Conservation (phyloP, 192 early-diverging fungal species). For the Backusella sp. region DNA sequence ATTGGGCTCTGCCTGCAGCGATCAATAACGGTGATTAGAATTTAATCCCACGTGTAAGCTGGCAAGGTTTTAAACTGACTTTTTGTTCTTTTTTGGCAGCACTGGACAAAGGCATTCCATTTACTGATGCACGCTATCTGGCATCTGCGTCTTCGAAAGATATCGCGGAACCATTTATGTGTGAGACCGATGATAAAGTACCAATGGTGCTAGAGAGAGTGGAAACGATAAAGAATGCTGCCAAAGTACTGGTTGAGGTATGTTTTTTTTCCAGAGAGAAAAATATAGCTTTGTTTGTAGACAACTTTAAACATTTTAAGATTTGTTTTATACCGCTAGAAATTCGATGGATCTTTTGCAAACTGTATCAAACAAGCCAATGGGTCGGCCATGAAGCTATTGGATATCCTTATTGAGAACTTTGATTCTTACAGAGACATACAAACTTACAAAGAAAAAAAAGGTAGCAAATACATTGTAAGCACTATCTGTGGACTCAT, state of each 20-base stretch:
- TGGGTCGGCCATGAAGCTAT: conserved; percentile 53
- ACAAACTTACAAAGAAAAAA: conserved; percentile 50
- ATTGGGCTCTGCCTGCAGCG: conserved; percentile 81
- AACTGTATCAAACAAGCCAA: conserved; percentile 53
- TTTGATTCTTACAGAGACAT: conserved; percentile 70
- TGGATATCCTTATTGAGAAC: conserved; percentile 55
- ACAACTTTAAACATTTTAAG: not conserved
- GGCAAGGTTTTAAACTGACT: not conserved
- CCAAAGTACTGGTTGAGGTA: conserved; percentile 60
- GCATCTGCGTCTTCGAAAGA: conserved; percentile 6
- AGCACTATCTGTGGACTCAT: too few relatives aligned
- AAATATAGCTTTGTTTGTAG: not conserved
- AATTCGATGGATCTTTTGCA: conserved; percentile 61
- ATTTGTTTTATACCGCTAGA: conserved; percentile 23
- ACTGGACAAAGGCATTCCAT: conserved; percentile 54
- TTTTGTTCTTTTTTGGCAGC: conserved; percentile 31
- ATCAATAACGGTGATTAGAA: conserved; percentile 59
- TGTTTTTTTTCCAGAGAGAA: too few relatives aligned
- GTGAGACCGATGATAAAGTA: conserved; percentile 41
- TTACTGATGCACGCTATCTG: conserved; percentile 60
- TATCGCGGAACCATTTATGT: not conserved
- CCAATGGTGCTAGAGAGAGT: conserved; percentile 65
- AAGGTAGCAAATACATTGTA: conserved; percentile 34
- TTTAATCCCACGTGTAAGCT: not conserved
- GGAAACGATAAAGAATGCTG: conserved; percentile 64